Evolutionary conservation across 257 asterid genomes (phyloP).

Genomic region (Nicotiana paniculata): DNA sequence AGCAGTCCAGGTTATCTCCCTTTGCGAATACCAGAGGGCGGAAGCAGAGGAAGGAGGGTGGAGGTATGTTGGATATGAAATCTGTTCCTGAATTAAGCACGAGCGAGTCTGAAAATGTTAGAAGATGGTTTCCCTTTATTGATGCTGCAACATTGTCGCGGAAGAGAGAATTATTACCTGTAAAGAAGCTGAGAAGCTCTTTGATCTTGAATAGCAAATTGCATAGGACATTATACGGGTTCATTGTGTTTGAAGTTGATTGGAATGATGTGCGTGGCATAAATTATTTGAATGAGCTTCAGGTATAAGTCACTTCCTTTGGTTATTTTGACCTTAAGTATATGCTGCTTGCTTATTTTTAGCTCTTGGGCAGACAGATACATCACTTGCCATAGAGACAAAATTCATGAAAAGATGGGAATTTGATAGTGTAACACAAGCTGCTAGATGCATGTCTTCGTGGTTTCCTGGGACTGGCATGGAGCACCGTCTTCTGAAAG

Average conservation of each 20-base stretch:
- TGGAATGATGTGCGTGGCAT: slow-evolving; percentile 91
- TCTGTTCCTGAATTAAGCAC: slow-evolving; percentile 33
- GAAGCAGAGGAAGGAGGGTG: slow-evolving; percentile 42
- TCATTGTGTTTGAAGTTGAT: slow-evolving; percentile 83
- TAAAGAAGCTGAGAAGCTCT: slow-evolving; percentile 70
- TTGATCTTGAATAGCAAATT: slow-evolving; percentile 68
- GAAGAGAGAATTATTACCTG: slow-evolving; percentile 87
- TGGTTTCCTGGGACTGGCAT: slow-evolving; percentile 79
- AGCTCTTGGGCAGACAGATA: slow-evolving; percentile 60
- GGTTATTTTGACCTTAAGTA: not conserved
- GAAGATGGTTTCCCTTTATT: slow-evolving; percentile 64
- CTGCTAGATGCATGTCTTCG: slow-evolving; percentile 47
- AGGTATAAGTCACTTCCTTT: slow-evolving; percentile 39
- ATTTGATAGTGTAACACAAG: slow-evolving; percentile 80
- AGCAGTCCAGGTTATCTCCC: slow-evolving; percentile 92
- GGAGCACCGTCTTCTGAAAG: slow-evolving; percentile 58
- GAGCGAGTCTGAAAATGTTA: slow-evolving; percentile 33
- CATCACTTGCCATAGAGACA: slow-evolving; percentile 85
- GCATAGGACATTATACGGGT: slow-evolving; percentile 86
- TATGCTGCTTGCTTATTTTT: not conserved
- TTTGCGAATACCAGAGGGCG: slow-evolving; percentile 72
- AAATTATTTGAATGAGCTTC: slow-evolving; percentile 88
- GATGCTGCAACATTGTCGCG: slow-evolving; percentile 65
- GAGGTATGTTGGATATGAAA: slow-evolving; percentile 28
- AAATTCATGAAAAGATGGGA: slow-evolving; percentile 96